Conservation (phyloP, 768 basidiomycete species). For the Termitomyces sp. region DNA sequence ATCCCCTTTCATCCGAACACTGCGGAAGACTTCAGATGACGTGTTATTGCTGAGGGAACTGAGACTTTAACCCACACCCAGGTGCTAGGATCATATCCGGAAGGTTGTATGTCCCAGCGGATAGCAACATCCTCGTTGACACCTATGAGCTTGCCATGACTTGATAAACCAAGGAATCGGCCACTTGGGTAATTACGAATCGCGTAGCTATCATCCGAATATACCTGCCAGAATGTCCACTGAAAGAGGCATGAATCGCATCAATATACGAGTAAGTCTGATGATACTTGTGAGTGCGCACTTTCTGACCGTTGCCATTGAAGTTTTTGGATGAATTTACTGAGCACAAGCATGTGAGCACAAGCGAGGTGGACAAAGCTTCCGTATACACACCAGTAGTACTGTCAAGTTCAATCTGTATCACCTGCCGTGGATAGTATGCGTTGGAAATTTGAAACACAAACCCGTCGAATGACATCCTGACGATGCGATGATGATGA, state of each 20-base stretch:
- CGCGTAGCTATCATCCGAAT: constrained; percentile 2
- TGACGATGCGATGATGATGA: not conserved
- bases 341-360: not conserved
- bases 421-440: constrained; percentile 3
- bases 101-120: constrained; percentile 4
- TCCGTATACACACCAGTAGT: not conserved
- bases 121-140: constrained; percentile 4
- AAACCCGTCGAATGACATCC: constrained; percentile 1
- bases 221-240: constrained; percentile 5
- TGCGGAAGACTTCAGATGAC: not conserved
- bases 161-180: constrained; percentile 1
- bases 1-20: constrained; percentile 2
- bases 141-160: not conserved
- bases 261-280: not conserved
- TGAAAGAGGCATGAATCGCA: not conserved
- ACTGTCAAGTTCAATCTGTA: not conserved
- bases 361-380: not conserved
- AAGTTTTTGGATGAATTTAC: not conserved
- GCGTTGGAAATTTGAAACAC: constrained; percentile 3
- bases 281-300: not conserved
- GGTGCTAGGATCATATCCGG: constrained; percentile 2
- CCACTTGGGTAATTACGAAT: constrained; percentile 3
- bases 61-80: not conserved
- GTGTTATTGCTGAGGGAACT: not conserved
- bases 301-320: constrained; percentile 1